These are phyloP conservation scores for Diaporthe citri DNA, from an alignment of 2,329 filamentous ascomycete genomes.

Conservation along the genomic window DNA sequence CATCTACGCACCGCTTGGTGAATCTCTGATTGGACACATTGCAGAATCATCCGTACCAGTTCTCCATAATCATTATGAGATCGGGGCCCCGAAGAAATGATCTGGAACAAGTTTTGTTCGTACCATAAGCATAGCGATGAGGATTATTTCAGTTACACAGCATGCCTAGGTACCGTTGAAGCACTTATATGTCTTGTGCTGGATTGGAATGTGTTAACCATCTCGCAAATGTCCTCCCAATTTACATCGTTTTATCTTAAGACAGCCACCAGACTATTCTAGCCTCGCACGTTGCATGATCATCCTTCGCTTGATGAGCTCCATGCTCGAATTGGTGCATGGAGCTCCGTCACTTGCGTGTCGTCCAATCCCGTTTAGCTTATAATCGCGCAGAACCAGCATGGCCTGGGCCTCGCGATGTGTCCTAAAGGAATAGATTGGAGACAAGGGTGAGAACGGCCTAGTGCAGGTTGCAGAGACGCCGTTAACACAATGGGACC, in stretches of 20 bases:
- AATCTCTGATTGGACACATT: not conserved
- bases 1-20: not conserved
- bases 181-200: not conserved
- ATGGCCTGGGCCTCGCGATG: not conserved
- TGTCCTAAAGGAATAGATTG: no score
- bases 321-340: no score
- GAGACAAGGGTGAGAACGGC: no score
- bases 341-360: no score
- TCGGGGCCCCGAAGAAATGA: not conserved
- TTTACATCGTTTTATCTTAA: no score
- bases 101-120: not conserved
- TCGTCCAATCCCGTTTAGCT: no score
- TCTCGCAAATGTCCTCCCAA: not conserved
- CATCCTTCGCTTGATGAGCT: no score
- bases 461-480: no score
- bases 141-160: not conserved
- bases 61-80: not conserved
- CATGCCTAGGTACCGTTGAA: not conserved
- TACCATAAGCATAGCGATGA: not conserved
- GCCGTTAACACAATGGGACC: no score
- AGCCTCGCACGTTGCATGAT: no score
- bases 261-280: no score
- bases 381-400: not conserved
- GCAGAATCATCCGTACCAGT: not conserved
- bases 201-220: not conserved